Percentiles rank a stretch among this genome's conserved stretches.
phyloP scores from a whole-genome alignment of 257 asterid species.

The Nicotiana obtusifolia region DNA sequence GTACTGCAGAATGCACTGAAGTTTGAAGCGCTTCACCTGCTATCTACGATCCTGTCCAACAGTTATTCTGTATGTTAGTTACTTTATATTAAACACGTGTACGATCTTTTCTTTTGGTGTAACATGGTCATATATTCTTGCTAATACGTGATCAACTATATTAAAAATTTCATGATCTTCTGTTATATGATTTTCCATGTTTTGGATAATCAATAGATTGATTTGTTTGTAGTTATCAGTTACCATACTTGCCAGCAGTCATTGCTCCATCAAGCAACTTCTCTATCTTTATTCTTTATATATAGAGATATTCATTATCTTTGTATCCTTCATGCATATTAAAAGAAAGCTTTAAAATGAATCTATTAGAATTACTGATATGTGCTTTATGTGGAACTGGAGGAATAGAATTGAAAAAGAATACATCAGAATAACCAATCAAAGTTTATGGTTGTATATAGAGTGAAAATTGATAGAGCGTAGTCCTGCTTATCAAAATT shows the following conservation, averaged over 20 bases:
- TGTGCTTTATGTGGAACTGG: not conserved
- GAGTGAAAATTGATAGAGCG: not conserved
- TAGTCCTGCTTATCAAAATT: not conserved
- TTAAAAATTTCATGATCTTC: not conserved
- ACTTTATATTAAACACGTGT: not conserved
- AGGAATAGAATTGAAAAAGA: not conserved
- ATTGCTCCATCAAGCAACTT: not conserved
- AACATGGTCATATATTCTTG: not conserved
- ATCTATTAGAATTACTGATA: not conserved
- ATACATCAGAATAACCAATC: not conserved
- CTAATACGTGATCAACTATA: not conserved
- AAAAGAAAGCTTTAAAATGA: not conserved
- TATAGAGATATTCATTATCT: not conserved
- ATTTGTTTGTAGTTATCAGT: not conserved
- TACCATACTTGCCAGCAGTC: not conserved
- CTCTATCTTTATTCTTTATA: not conserved
- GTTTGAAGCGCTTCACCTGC: conserved; percentile 81
- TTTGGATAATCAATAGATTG: not conserved
- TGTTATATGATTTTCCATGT: not conserved
- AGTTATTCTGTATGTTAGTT: conserved; percentile 47
- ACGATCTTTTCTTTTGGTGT: not conserved
- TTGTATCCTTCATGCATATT: not conserved
- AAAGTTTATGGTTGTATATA: not conserved
- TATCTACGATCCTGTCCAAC: conserved; percentile 62
- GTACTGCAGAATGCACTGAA: conserved; percentile 68